phyloP scores from a whole-genome alignment of 768 basidiomycete species.

The Podaxis sp. region DNA sequence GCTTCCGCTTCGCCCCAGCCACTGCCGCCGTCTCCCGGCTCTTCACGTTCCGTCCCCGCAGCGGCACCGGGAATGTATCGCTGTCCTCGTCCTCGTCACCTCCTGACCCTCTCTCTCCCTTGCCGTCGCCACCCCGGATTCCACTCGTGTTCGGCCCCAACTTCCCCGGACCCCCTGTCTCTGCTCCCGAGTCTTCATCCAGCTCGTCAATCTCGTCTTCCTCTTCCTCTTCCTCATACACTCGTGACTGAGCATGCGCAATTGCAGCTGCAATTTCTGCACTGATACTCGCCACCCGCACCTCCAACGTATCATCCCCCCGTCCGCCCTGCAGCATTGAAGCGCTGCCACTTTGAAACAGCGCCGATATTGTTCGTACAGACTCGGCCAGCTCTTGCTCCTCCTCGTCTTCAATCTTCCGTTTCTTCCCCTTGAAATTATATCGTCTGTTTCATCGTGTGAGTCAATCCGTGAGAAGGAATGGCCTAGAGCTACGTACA shows the following conservation, averaged over 20 bases:
- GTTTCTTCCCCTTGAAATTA: constrained; percentile 73
- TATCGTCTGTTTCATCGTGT: constrained; percentile 51
- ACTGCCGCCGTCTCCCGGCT: constrained; percentile 46
- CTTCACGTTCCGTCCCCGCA: constrained; percentile 54
- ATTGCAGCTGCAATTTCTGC: constrained; percentile 79
- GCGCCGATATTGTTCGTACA: constrained; percentile 68
- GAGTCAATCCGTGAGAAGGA: constrained; percentile 8
- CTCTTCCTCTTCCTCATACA: constrained; percentile 54
- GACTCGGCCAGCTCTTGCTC: constrained; percentile 67
- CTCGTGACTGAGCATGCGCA: constrained; percentile 64
- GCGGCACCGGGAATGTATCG: constrained; percentile 66
- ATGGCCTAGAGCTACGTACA: constrained; percentile 42
- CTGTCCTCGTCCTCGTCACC: constrained; percentile 66
- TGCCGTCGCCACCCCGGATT: constrained; percentile 38
- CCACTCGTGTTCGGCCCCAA: constrained; percentile 62
- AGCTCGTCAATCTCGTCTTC: constrained; percentile 46
- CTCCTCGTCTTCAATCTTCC: constrained; percentile 55
- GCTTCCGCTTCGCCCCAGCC: constrained; percentile 60
- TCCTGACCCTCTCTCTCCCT: constrained; percentile 23
- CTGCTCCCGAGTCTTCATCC: constrained; percentile 48
- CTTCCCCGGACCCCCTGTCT: constrained; percentile 41
- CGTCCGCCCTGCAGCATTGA: constrained; percentile 24
- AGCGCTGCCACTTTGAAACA: constrained; percentile 49
- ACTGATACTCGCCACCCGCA: constrained; percentile 71
- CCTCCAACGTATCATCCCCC: constrained; percentile 49